Base-by-base conservation (phyloP, 2,329 filamentous ascomycete species). In the Eurotiales sp. region DNA sequence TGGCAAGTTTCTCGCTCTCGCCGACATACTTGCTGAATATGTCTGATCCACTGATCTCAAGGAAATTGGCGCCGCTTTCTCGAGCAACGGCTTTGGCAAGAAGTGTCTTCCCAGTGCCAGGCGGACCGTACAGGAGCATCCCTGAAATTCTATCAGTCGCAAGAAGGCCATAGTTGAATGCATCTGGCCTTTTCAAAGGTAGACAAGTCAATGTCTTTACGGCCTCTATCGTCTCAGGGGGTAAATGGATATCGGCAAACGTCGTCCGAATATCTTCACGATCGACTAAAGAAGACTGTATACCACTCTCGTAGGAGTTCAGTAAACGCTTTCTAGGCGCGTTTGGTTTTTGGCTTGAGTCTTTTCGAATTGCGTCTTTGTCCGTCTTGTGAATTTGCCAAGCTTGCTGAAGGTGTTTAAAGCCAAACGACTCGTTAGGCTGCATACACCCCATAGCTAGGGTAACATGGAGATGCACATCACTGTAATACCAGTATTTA, bases 21-120 rank as follows among this genome's bases (percentile, higher is more conserved):
- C 93, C 93, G 3, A 97, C 89, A 69, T 89, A 97, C 81, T 95
- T 97, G 67, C 96, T 89, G 69, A 96, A 95, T 60, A 99, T 88
- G 58, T 90, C 89, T 1, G 90, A 90, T 2, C 90, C 92, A 58
- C 86, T 91, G 37, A 97, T 84, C 69, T 97, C 91, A 34, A 99
- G 76, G 25, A 86, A 80, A 0, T 80, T 84, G 2, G 87, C 85
- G 78, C 81, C 80, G 51, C 77, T 82, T 61, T 84, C 80, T 53
- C 82, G 82, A 2, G 82, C 82, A 0, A 85, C 81, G 2, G 82
- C 81, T 66, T 85, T 85, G 40, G 82, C 82, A 19, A 84, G 72
- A 3, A 82, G 68, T 3, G 79, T 82, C 57, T 81, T 77, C 23
- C 90, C 90, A 0, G 79, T 82, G 17, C 80, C 80, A 0, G 90